These are phyloP conservation scores for Globisporangium ultimum DNA, from an alignment of 352 stramenopile species.

Conservation along the genomic window DNA sequence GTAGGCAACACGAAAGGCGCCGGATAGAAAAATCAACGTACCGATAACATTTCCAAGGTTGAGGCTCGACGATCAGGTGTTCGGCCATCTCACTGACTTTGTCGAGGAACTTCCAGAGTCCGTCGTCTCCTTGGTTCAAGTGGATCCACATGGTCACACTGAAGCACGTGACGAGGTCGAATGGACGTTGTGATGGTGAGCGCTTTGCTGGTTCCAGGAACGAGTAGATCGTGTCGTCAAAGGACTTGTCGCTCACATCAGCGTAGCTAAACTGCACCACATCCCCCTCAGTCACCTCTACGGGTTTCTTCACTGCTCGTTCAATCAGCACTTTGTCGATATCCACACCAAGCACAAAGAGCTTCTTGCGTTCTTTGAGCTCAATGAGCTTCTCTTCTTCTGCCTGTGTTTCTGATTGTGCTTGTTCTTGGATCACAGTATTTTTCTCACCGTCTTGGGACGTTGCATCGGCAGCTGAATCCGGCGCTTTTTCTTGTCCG, in stretches of 20 bases:
- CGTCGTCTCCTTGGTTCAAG: slow-evolving; percentile 81
- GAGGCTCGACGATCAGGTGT: slow-evolving; percentile 75
- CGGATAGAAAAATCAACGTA: slow-evolving; percentile 18
- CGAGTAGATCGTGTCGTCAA: slow-evolving; percentile 33
- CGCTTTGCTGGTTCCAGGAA: slow-evolving; percentile 46
- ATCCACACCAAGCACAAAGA: slow-evolving; percentile 69
- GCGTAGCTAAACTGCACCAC: slow-evolving; percentile 48
- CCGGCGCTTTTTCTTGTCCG: neutral
- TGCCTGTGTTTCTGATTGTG: too few species aligned
- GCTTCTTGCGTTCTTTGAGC: slow-evolving; percentile 28
- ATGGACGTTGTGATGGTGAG: slow-evolving; percentile 33
- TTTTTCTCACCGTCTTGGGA: neutral
- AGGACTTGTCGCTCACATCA: slow-evolving; percentile 52
- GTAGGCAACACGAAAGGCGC: too few species aligned
- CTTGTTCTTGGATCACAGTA: too few species aligned
- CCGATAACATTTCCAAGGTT: slow-evolving; percentile 86
- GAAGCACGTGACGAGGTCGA: slow-evolving; percentile 77
- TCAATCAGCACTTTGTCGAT: slow-evolving; percentile 71
- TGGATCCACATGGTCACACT: slow-evolving; percentile 90
- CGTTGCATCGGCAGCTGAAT: neutral
- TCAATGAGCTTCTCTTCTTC: slow-evolving; percentile 2
- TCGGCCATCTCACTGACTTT: slow-evolving; percentile 52
- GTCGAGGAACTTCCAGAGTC: slow-evolving; percentile 70
- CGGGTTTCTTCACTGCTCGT: slow-evolving; percentile 39
- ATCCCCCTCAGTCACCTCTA: slow-evolving; percentile 25